Percentiles rank a stretch among this genome's conserved stretches.
Conservation (phyloP, 2,329 filamentous ascomycete genomes). For the Pseudogymnoascus sp. region DNA sequence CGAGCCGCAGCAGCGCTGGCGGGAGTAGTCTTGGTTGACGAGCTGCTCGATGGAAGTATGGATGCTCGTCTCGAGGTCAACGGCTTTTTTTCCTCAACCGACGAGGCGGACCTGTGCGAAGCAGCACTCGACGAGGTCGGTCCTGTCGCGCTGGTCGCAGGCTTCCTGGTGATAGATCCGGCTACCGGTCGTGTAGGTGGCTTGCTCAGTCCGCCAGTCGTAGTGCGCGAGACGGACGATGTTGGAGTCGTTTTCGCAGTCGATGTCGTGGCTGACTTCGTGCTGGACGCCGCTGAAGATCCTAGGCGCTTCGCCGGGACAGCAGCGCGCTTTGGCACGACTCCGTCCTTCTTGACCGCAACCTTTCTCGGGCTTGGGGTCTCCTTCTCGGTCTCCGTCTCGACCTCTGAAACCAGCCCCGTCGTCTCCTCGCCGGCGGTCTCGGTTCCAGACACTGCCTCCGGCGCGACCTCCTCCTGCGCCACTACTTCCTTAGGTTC, state of each 20-base stretch:
- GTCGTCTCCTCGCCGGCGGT: conserved; percentile 21
- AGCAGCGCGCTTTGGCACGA: conserved; percentile 22
- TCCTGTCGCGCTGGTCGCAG: conserved; percentile 25
- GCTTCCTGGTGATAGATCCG: conserved; percentile 24
- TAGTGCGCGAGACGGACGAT: conserved; percentile 23
- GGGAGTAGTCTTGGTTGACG: neutral
- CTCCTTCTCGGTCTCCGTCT: conserved; percentile 25
- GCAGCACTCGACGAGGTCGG: conserved; percentile 23
- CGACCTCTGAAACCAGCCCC: conserved; percentile 22
- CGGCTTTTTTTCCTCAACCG: conserved; percentile 28
- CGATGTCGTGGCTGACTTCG: conserved; percentile 21
- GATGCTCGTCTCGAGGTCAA: conserved; percentile 13
- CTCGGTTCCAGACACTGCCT: conserved; percentile 17
- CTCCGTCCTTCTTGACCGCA: conserved; percentile 27
- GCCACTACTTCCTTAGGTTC: conserved; percentile 20
- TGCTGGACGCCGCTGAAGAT: conserved; percentile 19
- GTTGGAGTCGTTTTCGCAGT: conserved; percentile 13
- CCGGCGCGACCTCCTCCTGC: conserved; percentile 20
- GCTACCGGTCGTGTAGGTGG: conserved; percentile 26
- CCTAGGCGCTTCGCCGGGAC: conserved; percentile 23
- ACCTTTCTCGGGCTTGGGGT: conserved; percentile 22
- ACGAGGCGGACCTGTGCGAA: conserved; percentile 24
- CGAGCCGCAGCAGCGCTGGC: conserved; percentile 24
- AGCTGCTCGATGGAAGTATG: conserved; percentile 13
- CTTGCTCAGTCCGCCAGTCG: conserved; percentile 27